Evolutionary conservation across 768 basidiomycete genomes (phyloP).

Genomic region (Termitomyces sp.): DNA sequence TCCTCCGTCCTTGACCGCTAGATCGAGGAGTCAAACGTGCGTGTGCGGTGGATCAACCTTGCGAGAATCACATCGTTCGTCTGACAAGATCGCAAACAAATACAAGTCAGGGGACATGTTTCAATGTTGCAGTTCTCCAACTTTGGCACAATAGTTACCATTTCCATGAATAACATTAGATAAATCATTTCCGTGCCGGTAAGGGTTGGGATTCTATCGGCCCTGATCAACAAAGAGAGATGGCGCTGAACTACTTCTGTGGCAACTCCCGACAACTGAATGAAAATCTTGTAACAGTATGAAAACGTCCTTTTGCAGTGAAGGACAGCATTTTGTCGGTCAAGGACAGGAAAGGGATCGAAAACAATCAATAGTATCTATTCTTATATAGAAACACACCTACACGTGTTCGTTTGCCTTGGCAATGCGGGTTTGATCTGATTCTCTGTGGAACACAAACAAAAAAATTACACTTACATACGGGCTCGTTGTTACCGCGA

Average conservation of each 20-base stretch:
- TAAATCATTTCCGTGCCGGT: background rate
- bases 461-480: background rate
- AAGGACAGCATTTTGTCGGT: background rate
- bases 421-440: background rate
- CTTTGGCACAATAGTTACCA: background rate
- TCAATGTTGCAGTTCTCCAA: background rate
- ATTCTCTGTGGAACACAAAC: background rate
- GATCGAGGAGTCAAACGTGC: background rate
- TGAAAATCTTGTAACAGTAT: background rate
- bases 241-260: no score
- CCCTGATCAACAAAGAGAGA: no score
- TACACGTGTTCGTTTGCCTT: background rate
- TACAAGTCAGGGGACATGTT: background rate
- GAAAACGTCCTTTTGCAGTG: background rate
- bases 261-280: background rate
- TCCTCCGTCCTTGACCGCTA: background rate
- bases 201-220: background rate
- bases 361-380: background rate
- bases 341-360: no score
- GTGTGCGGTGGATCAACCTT: background rate
- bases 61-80: background rate
- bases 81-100: background rate
- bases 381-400: background rate
- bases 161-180: background rate
- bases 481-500: conserved; percentile 13